A percentile compares a stretch with the other conserved stretches of the same genome.
Evolutionary conservation across 2,329 filamentous ascomycete genomes (phyloP).

Genomic region (Sporothrix curviconia): DNA sequence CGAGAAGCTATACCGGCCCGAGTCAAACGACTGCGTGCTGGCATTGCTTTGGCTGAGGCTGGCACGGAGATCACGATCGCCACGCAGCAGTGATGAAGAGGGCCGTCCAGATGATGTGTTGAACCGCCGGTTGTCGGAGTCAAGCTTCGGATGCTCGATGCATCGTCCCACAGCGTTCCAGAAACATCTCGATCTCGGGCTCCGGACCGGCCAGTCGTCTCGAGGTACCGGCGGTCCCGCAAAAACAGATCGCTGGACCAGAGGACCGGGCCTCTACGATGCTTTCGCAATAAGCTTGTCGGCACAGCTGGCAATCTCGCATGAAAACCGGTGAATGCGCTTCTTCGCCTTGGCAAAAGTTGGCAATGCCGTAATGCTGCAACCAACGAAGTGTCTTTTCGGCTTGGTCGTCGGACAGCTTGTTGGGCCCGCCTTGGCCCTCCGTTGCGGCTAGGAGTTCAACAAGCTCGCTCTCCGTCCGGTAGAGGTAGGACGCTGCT

Average conservation of each 20-base stretch:
- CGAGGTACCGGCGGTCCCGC: constrained; percentile 62
- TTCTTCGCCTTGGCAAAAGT: constrained; percentile 94
- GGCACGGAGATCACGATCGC: constrained; percentile 52
- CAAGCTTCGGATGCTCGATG: constrained; percentile 44
- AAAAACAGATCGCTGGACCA: constrained; percentile 89
- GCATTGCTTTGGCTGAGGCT: constrained; percentile 51
- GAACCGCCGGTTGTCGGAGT: constrained; percentile 41
- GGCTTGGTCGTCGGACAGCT: constrained; percentile 91
- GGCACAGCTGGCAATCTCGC: constrained; percentile 81
- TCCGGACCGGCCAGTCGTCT: constrained; percentile 31
- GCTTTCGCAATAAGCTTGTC: constrained; percentile 75
- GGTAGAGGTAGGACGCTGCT: constrained; percentile 67
- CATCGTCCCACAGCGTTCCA: constrained; percentile 42
- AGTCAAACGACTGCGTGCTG: constrained; percentile 65
- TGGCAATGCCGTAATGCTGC: constrained; percentile 73
- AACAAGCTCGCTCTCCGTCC: constrained; percentile 77
- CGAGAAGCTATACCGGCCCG: constrained; percentile 54
- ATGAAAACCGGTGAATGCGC: constrained; percentile 85
- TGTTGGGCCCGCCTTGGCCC: constrained; percentile 85
- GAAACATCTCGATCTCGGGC: constrained; percentile 42
- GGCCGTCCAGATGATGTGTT: constrained; percentile 18
- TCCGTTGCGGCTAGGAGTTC: constrained; percentile 77
- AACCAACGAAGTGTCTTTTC: constrained; percentile 81
- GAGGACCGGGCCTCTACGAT: constrained; percentile 79
- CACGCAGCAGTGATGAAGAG: constrained; percentile 40